Conservation (phyloP, 352 stramenopile species). For the Phytophthora fragariae region DNA sequence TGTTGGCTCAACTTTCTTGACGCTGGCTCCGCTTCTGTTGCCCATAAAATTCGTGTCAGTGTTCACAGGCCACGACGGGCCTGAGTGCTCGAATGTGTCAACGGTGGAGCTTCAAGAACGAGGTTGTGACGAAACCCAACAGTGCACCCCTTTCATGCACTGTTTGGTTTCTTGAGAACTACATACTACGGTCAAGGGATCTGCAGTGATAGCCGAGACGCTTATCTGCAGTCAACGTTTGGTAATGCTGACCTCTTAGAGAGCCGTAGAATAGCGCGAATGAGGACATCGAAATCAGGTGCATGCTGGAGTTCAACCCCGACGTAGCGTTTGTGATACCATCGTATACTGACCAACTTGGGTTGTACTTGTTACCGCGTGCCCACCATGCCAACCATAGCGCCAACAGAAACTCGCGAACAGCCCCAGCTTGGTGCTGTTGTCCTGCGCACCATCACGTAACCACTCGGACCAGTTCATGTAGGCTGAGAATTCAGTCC, state of each 20-base stretch:
- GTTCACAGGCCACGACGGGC: too few species aligned
- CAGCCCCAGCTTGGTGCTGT: background rate
- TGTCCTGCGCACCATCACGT: background rate
- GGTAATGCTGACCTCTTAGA: too few species aligned
- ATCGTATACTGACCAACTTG: conserved; percentile 4
- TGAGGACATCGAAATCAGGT: background rate
- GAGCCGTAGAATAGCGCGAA: background rate
- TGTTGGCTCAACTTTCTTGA: background rate
- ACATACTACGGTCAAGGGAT: too few species aligned
- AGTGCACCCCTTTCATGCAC: too few species aligned
- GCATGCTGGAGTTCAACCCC: background rate
- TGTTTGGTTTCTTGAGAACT: too few species aligned
- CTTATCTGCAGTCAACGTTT: too few species aligned
- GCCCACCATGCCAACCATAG: background rate
- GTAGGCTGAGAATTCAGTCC: background rate
- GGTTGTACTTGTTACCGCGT: conserved; percentile 1
- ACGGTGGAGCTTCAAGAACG: too few species aligned
- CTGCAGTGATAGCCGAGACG: too few species aligned
- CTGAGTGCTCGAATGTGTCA: too few species aligned
- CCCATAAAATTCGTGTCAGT: conserved; percentile 21
- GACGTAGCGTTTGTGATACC: background rate
- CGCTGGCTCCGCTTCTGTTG: background rate
- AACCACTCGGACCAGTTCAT: conserved; percentile 1
- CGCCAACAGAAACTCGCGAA: background rate
- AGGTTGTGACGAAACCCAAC: too few species aligned